Conservation (phyloP, 192 early-diverging fungal genomes). For the Backusella morwellensis region DNA sequence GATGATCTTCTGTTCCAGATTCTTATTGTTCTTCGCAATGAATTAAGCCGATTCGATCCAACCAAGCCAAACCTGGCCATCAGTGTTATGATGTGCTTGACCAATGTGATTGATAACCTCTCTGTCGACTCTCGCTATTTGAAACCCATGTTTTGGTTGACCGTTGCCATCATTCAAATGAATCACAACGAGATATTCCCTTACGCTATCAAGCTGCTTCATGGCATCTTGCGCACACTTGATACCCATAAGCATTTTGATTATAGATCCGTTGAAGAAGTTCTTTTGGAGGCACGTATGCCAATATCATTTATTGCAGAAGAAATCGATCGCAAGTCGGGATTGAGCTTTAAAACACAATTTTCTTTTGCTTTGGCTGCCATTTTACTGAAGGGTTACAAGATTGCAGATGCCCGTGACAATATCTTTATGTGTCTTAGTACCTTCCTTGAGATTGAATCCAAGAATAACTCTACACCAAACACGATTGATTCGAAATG, state of each 20-base stretch:
- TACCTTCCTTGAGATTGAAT: slow-evolving; percentile 67
- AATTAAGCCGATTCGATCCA: slow-evolving; percentile 75
- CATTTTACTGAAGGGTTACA: slow-evolving; percentile 80
- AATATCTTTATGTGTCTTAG: slow-evolving; percentile 62
- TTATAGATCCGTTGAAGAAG: slow-evolving; percentile 46
- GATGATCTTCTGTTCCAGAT: slow-evolving; percentile 90
- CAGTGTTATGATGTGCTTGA: slow-evolving; percentile 82
- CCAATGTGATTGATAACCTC: slow-evolving; percentile 77
- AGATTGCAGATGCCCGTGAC: slow-evolving; percentile 67
- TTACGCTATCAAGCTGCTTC: slow-evolving; percentile 63
- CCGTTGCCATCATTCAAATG: slow-evolving; percentile 81
- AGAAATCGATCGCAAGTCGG: slow-evolving; percentile 67
- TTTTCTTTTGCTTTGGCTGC: slow-evolving; percentile 83
- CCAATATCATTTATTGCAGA: slow-evolving; percentile 67
- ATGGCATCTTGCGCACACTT: slow-evolving; percentile 67
- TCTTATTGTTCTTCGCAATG: slow-evolving; percentile 77
- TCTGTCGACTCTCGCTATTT: slow-evolving; percentile 74
- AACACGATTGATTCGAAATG: slow-evolving; percentile 38
- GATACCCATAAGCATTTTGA: slow-evolving; percentile 63
- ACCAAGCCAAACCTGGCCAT: slow-evolving; percentile 70
- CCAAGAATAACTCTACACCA: slow-evolving; percentile 36
- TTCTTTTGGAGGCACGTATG: slow-evolving; percentile 64
- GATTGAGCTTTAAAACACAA: slow-evolving; percentile 78
- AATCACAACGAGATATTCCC: slow-evolving; percentile 73
- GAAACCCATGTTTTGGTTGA: slow-evolving; percentile 86